phyloP scores from a whole-genome alignment of 176 grass and related monocot genomes.

The Puccinellia tenuiflora region DNA sequence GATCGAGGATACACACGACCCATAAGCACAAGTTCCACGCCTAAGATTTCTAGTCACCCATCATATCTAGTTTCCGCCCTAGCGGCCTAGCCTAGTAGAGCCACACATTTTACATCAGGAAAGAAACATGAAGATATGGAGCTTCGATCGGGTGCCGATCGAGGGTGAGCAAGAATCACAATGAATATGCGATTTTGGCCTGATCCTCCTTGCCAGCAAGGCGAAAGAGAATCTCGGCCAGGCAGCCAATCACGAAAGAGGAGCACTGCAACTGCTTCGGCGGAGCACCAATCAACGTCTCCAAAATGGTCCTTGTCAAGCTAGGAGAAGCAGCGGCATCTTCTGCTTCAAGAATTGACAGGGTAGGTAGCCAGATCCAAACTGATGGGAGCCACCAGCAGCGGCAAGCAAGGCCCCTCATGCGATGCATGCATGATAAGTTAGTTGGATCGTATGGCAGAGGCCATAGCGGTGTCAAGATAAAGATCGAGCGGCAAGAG shows the following conservation, averaged over 20 bases:
- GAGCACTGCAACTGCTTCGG: background rate
- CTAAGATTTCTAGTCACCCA: no score
- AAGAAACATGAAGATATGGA: background rate
- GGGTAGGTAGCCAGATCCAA: background rate
- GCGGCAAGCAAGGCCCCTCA: background rate
- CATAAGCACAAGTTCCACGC: no score
- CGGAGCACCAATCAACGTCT: background rate
- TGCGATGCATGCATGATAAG: background rate
- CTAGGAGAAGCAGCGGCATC: background rate
- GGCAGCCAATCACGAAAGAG: slow-evolving; percentile 4
- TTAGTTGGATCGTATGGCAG: background rate
- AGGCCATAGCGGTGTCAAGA: background rate
- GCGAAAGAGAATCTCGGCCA: background rate
- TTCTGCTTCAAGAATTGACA: background rate
- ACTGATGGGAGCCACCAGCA: background rate
- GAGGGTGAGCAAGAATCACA: background rate
- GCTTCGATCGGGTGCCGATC: no score
- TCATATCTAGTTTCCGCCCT: no score
- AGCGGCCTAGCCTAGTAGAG: no score
- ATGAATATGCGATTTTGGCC: slow-evolving; percentile 16
- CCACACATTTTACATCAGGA: background rate
- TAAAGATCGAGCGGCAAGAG: background rate
- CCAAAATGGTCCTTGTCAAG: background rate
- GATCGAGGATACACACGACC: no score
- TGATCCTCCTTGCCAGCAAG: slow-evolving; percentile 4